Evolutionary conservation across 768 basidiomycete genomes (phyloP).

Genomic region (Rhizopogon roseolus): DNA sequence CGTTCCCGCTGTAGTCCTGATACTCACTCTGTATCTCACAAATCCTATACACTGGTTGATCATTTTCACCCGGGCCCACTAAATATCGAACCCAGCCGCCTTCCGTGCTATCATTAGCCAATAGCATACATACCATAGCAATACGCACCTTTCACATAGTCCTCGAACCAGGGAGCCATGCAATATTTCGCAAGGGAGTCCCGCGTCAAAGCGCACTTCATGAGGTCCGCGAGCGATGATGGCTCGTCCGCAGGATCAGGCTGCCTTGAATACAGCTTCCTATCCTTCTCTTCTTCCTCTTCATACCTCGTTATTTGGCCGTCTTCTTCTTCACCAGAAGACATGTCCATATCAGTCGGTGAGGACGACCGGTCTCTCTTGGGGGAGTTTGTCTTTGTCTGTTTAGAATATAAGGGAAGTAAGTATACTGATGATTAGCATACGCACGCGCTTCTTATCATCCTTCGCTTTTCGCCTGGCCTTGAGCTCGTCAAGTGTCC

Average conservation of each 20-base stretch:
- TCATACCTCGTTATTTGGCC: conserved; percentile 73
- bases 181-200: conserved; percentile 67
- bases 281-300: conserved; percentile 66
- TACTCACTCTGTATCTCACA: conserved; percentile 74
- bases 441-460: conserved; percentile 75
- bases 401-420: conserved; percentile 11
- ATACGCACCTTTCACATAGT: conserved; percentile 66
- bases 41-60: conserved; percentile 68
- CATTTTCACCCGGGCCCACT: conserved; percentile 54
- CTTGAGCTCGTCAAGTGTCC: conserved; percentile 80
- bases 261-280: conserved; percentile 43
- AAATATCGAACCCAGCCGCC: conserved; percentile 86
- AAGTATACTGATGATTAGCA: background rate
- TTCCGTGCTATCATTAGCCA: conserved; percentile 23
- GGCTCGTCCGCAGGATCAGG: conserved; percentile 40
- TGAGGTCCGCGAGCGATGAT: conserved; percentile 53
- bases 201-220: conserved; percentile 60
- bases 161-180: conserved; percentile 80
- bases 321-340: conserved; percentile 72
- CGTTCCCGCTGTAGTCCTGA: background rate
- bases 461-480: conserved; percentile 85
- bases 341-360: conserved; percentile 82
- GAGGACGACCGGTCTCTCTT: conserved; percentile 73
- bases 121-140: background rate
- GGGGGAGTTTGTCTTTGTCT: conserved; percentile 52